Conservation (phyloP, 768 basidiomycete species). For the Dentipellis fragilis region DNA sequence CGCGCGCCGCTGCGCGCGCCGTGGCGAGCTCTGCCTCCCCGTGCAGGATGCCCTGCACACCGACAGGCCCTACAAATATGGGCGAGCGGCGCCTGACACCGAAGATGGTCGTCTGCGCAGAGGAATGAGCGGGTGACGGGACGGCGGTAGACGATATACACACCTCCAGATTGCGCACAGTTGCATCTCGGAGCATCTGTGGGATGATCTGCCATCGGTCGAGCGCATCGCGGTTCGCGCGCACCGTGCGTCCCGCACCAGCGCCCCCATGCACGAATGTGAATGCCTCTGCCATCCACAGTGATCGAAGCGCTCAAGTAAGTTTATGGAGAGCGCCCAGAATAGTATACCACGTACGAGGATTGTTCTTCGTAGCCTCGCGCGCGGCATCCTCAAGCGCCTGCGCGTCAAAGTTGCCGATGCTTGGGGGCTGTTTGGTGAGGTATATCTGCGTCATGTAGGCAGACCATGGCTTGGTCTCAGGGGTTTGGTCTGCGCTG, state of each 20-base stretch:
- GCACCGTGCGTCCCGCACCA: constrained; percentile 58
- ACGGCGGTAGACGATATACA: not conserved
- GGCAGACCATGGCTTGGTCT: not conserved
- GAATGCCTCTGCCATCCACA: constrained; percentile 45
- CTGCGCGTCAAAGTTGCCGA: constrained; percentile 51
- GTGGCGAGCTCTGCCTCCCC: constrained; percentile 62
- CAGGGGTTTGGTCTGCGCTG: not conserved
- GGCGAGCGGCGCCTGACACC: constrained; percentile 55
- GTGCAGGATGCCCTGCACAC: constrained; percentile 68
- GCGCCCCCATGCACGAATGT: constrained; percentile 72
- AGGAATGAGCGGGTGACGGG: not conserved
- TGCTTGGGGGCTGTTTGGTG: not conserved
- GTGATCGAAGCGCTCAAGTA: not conserved
- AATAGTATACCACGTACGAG: constrained; percentile 27
- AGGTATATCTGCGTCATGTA: not conserved
- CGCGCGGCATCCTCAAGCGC: constrained; percentile 57
- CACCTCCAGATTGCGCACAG: constrained; percentile 51
- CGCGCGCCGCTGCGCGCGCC: constrained; percentile 51
- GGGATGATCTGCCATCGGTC: constrained; percentile 69
- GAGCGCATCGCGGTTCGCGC: constrained; percentile 54
- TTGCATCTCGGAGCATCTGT: constrained; percentile 62
- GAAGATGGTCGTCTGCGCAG: constrained; percentile 53
- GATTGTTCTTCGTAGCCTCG: constrained; percentile 48
- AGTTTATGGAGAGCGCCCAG: not conserved
- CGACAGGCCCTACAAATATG: constrained; percentile 53